Conservation (phyloP, 2,329 filamentous ascomycete genomes). For the Huntiella decipiens region DNA sequence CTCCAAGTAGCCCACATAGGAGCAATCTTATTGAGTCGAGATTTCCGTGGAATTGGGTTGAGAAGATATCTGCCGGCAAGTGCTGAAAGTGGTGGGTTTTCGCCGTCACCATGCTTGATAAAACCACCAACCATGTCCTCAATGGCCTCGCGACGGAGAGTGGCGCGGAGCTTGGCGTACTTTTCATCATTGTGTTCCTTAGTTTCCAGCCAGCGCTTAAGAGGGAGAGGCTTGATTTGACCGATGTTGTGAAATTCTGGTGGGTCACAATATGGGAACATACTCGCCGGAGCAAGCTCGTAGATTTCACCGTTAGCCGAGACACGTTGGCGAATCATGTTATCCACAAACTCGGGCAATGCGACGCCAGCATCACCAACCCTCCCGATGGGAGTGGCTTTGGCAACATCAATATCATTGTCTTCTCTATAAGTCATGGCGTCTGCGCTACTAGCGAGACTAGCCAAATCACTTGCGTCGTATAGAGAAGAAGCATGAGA, state of each 20-base stretch:
- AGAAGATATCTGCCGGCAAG: slow-evolving; percentile 49
- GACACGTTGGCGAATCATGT: slow-evolving; percentile 86
- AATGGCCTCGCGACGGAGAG: slow-evolving; percentile 53
- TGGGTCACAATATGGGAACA: slow-evolving; percentile 43
- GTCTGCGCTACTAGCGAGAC: slow-evolving; percentile 14
- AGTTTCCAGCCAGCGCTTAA: slow-evolving; percentile 65
- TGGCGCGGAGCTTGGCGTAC: slow-evolving; percentile 49
- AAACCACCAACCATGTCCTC: slow-evolving; percentile 57
- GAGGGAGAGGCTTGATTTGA: slow-evolving; percentile 58
- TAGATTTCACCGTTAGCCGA: slow-evolving; percentile 59
- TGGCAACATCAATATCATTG: slow-evolving; percentile 14
- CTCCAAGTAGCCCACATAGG: slow-evolving; percentile 61
- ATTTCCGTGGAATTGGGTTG: slow-evolving; percentile 12
- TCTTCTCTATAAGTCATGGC: slow-evolving; percentile 14
- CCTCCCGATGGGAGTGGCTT: slow-evolving; percentile 11
- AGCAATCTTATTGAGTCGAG: slow-evolving; percentile 6
- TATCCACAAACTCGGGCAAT: slow-evolving; percentile 56
- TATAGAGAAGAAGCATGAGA: slow-evolving; percentile 38
- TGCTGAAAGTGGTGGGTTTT: slow-evolving; percentile 67
- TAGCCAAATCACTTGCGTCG: neutral
- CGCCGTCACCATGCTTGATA: slow-evolving; percentile 48
- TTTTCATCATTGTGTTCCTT: slow-evolving; percentile 54
- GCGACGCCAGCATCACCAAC: slow-evolving; percentile 78
- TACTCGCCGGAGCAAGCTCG: slow-evolving; percentile 41
- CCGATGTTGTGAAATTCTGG: slow-evolving; percentile 39